Base-by-base conservation (phyloP, 1,284 basidiomycete species). In the Trichosporon inkin region DNA sequence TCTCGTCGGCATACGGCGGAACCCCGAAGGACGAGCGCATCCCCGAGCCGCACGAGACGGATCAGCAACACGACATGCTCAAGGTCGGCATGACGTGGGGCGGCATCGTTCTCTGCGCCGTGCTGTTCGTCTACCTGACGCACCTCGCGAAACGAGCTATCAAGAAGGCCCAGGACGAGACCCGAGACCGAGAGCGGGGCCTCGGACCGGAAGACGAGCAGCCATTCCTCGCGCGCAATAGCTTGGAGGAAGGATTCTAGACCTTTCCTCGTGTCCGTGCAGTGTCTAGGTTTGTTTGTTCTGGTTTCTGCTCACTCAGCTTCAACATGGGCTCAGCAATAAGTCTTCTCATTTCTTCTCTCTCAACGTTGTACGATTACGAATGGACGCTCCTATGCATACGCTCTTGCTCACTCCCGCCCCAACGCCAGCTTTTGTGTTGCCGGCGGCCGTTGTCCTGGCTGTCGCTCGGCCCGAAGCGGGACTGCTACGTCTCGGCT, bases 71-170 rank as follows among this genome's bases (percentile, higher is more conserved):
- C 35, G 65, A 71, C 19, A 62, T 68, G 20, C 67, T 74, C 14
- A 69, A 71, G 59, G 62, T 68, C 22, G 67, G 66, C 59, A 65
- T 71, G 19, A 76, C 74, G 13, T 73, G 72, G 69, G 65, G 66
- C 20, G 74, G 74, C 7, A 70, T 76, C 20, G 56, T 65, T 6
- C 73, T 81, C 7, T 82, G 80, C 67, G 63, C 79, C 24, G 75
- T 70, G 11, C 73, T 82, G 39, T 81, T 82, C 68, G 67, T 81
- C 55, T 82, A 82, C 66, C 72, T 82, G 17, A 77, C 80, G 17
- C 71, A 75, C 60, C 72, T 81, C 2, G 80, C 81, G 20, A 75
- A 79, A 40, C 71, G 68, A 51, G 80, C 81, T 10, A 57, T 76
- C 53, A 64, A 60, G 17, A 64, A 66, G 49, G 74, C 72, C 0